Percentiles rank a stretch among this genome's conserved stretches.
These are phyloP conservation scores for Flaveria bidentis DNA, from an alignment of 129 eudicot genomes.

Conservation along the genomic window DNA sequence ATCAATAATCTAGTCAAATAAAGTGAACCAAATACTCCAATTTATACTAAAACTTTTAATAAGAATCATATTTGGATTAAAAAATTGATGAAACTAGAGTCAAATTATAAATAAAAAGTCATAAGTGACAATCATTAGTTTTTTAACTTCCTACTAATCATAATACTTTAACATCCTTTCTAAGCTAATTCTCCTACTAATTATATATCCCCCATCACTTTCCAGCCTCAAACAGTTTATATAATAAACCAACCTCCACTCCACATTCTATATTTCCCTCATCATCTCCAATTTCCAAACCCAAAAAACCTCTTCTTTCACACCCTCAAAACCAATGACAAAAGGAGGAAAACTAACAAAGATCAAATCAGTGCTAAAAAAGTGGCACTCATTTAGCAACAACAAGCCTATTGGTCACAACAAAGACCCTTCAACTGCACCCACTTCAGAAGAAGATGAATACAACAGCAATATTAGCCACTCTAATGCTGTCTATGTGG, in stretches of 20 bases:
- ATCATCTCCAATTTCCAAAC: background rate
- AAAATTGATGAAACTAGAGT: no score
- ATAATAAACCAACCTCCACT: slow-evolving; percentile 29
- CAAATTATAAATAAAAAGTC: no score
- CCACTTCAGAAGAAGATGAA: slow-evolving; percentile 21
- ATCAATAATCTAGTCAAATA: no score
- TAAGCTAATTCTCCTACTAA: no score
- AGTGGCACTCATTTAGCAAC: slow-evolving; percentile 36
- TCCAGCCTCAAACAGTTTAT: slow-evolving; percentile 15
- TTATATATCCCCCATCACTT: slow-evolving; percentile 25
- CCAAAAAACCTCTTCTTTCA: slow-evolving; percentile 11
- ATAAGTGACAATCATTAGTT: no score
- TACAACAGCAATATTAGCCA: slow-evolving; percentile 18
- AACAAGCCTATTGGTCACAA: slow-evolving; percentile 9
- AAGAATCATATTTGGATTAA: no score
- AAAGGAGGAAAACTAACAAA: slow-evolving; percentile 44
- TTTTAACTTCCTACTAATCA: no score
- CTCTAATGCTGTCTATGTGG: slow-evolving; percentile 42
- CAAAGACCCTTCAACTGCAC: background rate
- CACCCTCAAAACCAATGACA: slow-evolving; percentile 22
- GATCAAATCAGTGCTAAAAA: slow-evolving; percentile 40
- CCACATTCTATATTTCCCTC: slow-evolving; percentile 8
- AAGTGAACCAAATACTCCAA: no score
- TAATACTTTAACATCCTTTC: no score
- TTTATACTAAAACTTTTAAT: no score